phyloP scores from a whole-genome alignment of 2,329 filamentous ascomycete species.

The Xylariales sp. region DNA sequence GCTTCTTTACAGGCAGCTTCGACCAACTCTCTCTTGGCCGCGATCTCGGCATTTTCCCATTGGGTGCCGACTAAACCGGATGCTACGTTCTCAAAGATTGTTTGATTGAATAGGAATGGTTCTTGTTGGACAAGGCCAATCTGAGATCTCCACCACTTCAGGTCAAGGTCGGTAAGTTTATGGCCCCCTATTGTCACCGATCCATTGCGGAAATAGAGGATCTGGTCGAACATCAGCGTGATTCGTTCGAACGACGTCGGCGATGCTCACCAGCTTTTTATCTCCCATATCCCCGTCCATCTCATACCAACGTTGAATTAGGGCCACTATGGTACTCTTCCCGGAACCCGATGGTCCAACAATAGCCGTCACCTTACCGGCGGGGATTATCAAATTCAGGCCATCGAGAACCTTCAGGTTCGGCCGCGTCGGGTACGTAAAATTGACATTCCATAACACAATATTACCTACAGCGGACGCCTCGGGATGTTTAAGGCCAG shows the following conservation, averaged over 20 bases:
- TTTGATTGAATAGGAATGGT: slow-evolving; percentile 74
- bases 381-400: slow-evolving; percentile 67
- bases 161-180: slow-evolving; percentile 66
- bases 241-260: neutral
- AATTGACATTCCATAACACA: slow-evolving; percentile 71
- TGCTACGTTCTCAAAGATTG: slow-evolving; percentile 71
- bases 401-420: slow-evolving; percentile 71
- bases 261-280: slow-evolving; percentile 46
- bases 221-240: slow-evolving; percentile 33
- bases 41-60: slow-evolving; percentile 62
- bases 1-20: slow-evolving; percentile 66
- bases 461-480: slow-evolving; percentile 65
- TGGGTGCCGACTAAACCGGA: slow-evolving; percentile 66
- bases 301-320: slow-evolving; percentile 79
- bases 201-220: slow-evolving; percentile 56
- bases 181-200: slow-evolving; percentile 64
- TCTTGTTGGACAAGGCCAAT: slow-evolving; percentile 77
- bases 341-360: slow-evolving; percentile 79
- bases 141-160: slow-evolving; percentile 71
- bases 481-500: slow-evolving; percentile 59
- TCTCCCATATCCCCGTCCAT: slow-evolving; percentile 58
- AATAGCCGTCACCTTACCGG: slow-evolving; percentile 78
- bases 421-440: slow-evolving; percentile 76
- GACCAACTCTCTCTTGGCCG: slow-evolving; percentile 60
- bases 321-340: slow-evolving; percentile 78